Percentiles rank a stretch among this genome's conserved stretches.
Evolutionary conservation across 2,329 filamentous ascomycete species (phyloP).

Genomic region (Ustulina deusta): DNA sequence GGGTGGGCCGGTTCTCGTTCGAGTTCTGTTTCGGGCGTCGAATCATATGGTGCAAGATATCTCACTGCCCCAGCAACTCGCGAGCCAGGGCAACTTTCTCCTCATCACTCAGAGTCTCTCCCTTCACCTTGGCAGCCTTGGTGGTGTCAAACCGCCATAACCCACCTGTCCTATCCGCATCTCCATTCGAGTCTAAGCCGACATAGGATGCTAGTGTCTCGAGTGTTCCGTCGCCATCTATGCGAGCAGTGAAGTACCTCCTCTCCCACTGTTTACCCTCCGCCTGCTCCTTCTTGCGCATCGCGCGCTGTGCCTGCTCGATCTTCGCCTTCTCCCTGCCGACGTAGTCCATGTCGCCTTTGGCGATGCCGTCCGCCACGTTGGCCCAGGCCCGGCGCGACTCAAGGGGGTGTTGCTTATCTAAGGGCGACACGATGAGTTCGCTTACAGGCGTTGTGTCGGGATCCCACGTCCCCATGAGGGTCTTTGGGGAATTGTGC

Average conservation of each 20-base stretch:
- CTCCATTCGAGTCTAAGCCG: slow-evolving; percentile 63
- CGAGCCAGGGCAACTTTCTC: slow-evolving; percentile 55
- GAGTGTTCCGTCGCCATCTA: slow-evolving; percentile 59
- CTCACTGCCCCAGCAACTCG: slow-evolving; percentile 50
- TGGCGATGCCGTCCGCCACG: slow-evolving; percentile 78
- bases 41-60: neutral
- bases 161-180: slow-evolving; percentile 71
- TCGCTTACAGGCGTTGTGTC: slow-evolving; percentile 42
- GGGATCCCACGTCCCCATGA: slow-evolving; percentile 57
- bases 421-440: slow-evolving; percentile 62
- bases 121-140: slow-evolving; percentile 59
- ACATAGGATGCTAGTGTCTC: slow-evolving; percentile 59
- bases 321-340: slow-evolving; percentile 80
- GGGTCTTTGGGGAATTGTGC: slow-evolving; percentile 48
- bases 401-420: slow-evolving; percentile 83
- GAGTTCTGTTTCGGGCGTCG: neutral
- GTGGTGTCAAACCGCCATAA: slow-evolving; percentile 67
- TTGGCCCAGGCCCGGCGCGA: slow-evolving; percentile 83
- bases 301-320: slow-evolving; percentile 82
- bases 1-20: neutral
- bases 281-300: slow-evolving; percentile 65
- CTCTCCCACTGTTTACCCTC: slow-evolving; percentile 84
- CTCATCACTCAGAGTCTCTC: slow-evolving; percentile 51
- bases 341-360: slow-evolving; percentile 79
- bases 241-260: slow-evolving; percentile 77